Evolutionary conservation across 148 eudicot species (phyloP).

Genomic region (Fagopyrum esculentum): DNA sequence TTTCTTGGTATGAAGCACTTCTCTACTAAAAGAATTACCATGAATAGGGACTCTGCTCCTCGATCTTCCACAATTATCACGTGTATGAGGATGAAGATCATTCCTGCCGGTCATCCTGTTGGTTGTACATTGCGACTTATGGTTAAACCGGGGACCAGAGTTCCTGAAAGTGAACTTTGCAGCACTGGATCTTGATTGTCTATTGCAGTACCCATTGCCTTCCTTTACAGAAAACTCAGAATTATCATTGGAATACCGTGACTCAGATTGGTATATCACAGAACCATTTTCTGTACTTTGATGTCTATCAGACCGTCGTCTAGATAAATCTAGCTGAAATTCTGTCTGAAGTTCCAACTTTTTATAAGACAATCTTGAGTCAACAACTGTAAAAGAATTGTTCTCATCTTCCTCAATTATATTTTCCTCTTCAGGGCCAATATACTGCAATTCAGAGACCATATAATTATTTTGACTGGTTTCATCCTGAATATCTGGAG

Average conservation of each 20-base stretch:
- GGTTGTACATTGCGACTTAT: conserved; percentile 41
- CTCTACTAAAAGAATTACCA: conserved; percentile 33
- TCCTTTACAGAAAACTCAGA: conserved; percentile 46
- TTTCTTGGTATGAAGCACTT: conserved; percentile 49
- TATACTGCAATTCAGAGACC: conserved; percentile 24
- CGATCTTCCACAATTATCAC: conserved; percentile 47
- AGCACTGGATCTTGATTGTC: conserved; percentile 41
- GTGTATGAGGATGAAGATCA: conserved; percentile 27
- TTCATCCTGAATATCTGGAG: conserved; percentile 42
- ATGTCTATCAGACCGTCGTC: conserved; percentile 49
- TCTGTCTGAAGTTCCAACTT: conserved; percentile 45
- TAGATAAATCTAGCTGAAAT: conserved; percentile 25
- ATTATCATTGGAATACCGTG: conserved; percentile 44
- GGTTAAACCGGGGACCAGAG: conserved; percentile 40
- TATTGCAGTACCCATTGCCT: conserved; percentile 30
- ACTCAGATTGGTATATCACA: conserved; percentile 32
- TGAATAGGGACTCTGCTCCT: conserved; percentile 46
- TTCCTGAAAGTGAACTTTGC: conserved; percentile 41
- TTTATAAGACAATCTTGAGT: conserved; percentile 32
- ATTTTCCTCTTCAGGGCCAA: conserved; percentile 33
- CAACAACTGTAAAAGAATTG: conserved; percentile 32
- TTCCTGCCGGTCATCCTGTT: conserved; percentile 19
- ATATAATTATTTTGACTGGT: conserved; percentile 31
- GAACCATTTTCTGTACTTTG: conserved; percentile 41
- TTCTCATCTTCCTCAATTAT: conserved; percentile 32